Base-by-base conservation (phyloP, 768 basidiomycete genomes). In the Calocera viscosa region DNA sequence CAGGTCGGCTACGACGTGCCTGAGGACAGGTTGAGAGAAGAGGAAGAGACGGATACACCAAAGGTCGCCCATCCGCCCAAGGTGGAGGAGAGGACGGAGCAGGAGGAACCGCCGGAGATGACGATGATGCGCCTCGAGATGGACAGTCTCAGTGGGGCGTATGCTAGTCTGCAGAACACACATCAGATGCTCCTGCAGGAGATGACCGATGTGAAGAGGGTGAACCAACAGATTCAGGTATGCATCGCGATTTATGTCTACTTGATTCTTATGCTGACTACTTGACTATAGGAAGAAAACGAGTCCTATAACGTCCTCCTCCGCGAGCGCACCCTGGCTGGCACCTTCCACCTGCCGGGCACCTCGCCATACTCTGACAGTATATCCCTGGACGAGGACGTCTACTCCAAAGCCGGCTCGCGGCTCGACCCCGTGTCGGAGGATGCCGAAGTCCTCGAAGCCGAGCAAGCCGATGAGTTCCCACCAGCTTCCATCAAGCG, bases 231-330 rank as follows among this genome's bases (percentile, higher is more conserved):
- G 69, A 76, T 93, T 41, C 91, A 94, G 68, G 70, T 71, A 1
- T 17, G 70, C 68, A 28, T 11, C 22, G 28, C 24, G 17, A 10
- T 47, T 49, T 47, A 16, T 63, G 11, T 64, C 64, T 16, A 3
- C 26, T 12, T 11, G 28, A 11, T 16, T 11, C 26, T 32, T 16
- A 64, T 24, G 49, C 33, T 35, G 30, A 40, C n/a, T 22, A 1
- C 7, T 22, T 39, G 8, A 14, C 28, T 78, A 14, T 69, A 73
- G 76, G 94, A 98, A 76, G 94, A 98, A 72, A 99, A 97, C 75
- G 94, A 96, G 77, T 90, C 90, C 64, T 99, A 93, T 78, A 92
- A 95, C 83, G 91, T 94, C 69, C 82, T 99, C 40, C 78, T 98
- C 28, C 82, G 91, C 69, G 94, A 98, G 78, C 87, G 84, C 79